Base-by-base conservation (phyloP, 2,329 filamentous ascomycete species). In the Teratosphaeria nubilosa region DNA sequence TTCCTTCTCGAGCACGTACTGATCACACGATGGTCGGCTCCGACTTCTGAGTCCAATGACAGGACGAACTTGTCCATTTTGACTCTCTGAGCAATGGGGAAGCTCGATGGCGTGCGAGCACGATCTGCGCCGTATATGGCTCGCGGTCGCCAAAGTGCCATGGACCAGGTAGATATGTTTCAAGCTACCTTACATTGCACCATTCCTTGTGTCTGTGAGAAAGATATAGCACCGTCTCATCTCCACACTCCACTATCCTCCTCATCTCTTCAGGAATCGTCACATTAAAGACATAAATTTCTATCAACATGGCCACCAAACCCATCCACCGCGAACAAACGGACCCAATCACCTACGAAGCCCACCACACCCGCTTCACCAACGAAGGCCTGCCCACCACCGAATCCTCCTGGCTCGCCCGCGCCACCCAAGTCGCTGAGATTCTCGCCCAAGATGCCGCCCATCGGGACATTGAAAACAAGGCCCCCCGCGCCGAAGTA, bases 401-500 rank as follows among this genome's bases (percentile, higher is more conserved):
- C 5, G 66, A 74, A 14, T 68, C 72, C 16, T 73, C 63, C 58
- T 82, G 80, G 80, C 62, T 81, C 7, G 65, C 69, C 3, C 74
- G 80, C 51, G 80, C 79, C 6, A 70, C 70, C n/a, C 72, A 77
- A 30, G 79, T 82, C 2, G 72, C 77, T 3, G 70, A 75, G 9
- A 76, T 82, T n/a, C 71, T 82, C 1, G 73, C 74, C 9, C 63
- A 70, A n/a, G 80, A 82, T 65, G 79, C 75, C 0, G 72, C 72
- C 0, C 65, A 73, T 50, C 67, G 80, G 55, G 79, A 82, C 53
- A 73, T 75, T 52, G 79, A 79, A 58, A 78, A 81, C 61, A 81
- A 79, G 60, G 76, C 78, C 1, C 80, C 80, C 1, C 69, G 69
- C 1, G 78, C 78, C 0, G 80, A 83, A 60, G 68, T 82, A 2